Evolutionary conservation across 805 yeast genomes (phyloP), one percentile per base, ranked within the genome.

Genomic region (Myxozyma melibiosi): DNA sequence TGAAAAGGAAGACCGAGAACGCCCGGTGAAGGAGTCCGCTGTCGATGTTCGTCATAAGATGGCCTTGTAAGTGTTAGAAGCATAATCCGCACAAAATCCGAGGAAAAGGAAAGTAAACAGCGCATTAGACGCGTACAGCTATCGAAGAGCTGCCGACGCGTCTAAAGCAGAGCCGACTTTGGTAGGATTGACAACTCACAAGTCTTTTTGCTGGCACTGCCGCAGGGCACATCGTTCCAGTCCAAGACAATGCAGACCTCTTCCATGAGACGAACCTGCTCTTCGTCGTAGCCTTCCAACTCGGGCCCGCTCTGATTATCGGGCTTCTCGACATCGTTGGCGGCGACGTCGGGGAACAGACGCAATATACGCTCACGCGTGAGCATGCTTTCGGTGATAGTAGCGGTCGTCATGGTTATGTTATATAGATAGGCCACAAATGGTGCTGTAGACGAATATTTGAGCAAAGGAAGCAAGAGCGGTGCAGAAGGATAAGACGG

Each of bases 231-330:
- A 72, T 94, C 99, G 67, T 90, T 74, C 77, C 86, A 85, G 71
- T 94, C 97, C 62, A 91, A 76, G 1, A 92, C 97, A 58, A 94
- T 90, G 74, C 99, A 94, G 62, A 91, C 84, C 73, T 94, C 99
- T 66, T 91, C 96, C 99, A 94, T 94, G 60, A 94, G 78, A 68
- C 84, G 82, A 72, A 94, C 90, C 74, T 94, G 99, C 71, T 92
- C 98, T 69, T 85, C 86, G 72, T 94, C 96, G 65, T 91, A 94
- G 5, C 97, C 97, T 3, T 76, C 78, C 63, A 91, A 88, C n/a
- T 88, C 70, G 24, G 66, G 69, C n/a, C 69, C 65, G 53, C 67
- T 70, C 33, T 64, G 64, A 20, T 47, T 37, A 34, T 38, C 43
- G 30, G 47, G 48, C 25, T 35, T 34, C 37, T 43, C 46, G 38